Evolutionary conservation across 176 grass and related monocot genomes (phyloP), one percentile per base, ranked within the genome.

Genomic region (Coix lacrymajobi): DNA sequence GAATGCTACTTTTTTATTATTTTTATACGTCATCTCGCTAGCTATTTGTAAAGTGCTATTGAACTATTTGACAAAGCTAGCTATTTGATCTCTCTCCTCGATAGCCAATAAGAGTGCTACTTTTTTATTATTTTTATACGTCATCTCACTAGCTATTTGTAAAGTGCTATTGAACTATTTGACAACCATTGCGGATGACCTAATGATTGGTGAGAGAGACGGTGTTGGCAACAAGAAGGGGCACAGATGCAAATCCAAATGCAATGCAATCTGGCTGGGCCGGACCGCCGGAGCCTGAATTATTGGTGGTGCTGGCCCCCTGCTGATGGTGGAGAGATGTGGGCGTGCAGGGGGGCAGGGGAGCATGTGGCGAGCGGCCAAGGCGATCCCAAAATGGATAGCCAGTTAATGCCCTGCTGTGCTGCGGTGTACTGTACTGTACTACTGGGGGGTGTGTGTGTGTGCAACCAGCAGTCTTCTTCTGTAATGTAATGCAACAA

Each of bases 331-430:
- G 62, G 66, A 26, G 14, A 79, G 30, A 24, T 82, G 79, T 76
- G 78, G 78, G 85, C 66, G 71, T 87, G 85, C 85, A 81, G 79
- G 79, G 85, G 16, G 71, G 85, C 85, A 87, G 78, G 79, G 85
- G 74, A 76, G 85, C 85, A 70, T 82, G 85, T 82, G 79, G 62
- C 71, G 20, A 61, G 38, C 69, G 81, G 20, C 69, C 69, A 4
- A 73, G 32, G 54, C 24, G 22, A 79, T 85, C 64, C 51, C 77
- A 48, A 85, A 71, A 71, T 78, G 66, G 75, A 63, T 78, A 75
- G 14, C 56, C 15, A 62, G n/a, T 71, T 61, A 78, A 79, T 78
- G 51, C 51, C 29, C 24, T 29, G 69, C 69, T 46, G 40, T n/a
- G 64, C 32, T 17, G 32, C 12, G 22, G 11, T 44, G 48, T 37